Evolutionary conservation across 2,329 filamentous ascomycete species (phyloP), one percentile per base, ranked within the genome.

Genomic region (Colletotrichum falcatum): DNA sequence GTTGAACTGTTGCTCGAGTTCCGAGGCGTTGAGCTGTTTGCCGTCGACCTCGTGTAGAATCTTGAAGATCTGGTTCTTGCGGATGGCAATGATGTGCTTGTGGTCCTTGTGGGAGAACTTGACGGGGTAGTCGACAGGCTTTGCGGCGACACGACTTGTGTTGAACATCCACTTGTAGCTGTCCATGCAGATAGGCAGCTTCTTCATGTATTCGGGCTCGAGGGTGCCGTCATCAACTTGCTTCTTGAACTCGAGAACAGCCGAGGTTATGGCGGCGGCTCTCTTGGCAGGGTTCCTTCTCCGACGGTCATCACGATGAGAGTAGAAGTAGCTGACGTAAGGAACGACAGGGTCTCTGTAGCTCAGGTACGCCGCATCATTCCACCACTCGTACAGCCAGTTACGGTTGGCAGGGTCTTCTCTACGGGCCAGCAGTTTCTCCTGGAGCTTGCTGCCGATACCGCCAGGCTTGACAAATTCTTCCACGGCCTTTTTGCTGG

Each of bases 151-250:
- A 75, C 96, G 92, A 81, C 90, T 93, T 82, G 89, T 90, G 83
- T 99, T 98, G 89, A 99, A 99, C 96, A 99, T 99, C 89, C 91
- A 98, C 84, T 97, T 87, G 86, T 98, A 98, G 79, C 94, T 96
- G 86, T 94, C 94, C 96, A 99, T 99, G 82, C 95, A 96, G 79
- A 98, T 95, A 71, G 96, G 96, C 70, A 97, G 88, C 83, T 94
- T 95, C 86, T 97, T 97, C 94, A 99, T 97, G 84, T 98, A 98
- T 83, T 99, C 96, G 30, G 96, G 96, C 85, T 99, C 96, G 62
- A 99, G 86, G 9, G 90, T 91, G 74, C 91, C 91, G 53, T 82
- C 81, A 79, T 98, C 95, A 26, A 98, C 95, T 83, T 94, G 90
- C 82, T 91, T 92, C 89, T 98, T 97, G 87, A 99, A 99, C 79